These are phyloP conservation scores for Plasmodium malariae DNA, from an alignment of 169 alveolate genomes.

Conservation along the genomic window DNA sequence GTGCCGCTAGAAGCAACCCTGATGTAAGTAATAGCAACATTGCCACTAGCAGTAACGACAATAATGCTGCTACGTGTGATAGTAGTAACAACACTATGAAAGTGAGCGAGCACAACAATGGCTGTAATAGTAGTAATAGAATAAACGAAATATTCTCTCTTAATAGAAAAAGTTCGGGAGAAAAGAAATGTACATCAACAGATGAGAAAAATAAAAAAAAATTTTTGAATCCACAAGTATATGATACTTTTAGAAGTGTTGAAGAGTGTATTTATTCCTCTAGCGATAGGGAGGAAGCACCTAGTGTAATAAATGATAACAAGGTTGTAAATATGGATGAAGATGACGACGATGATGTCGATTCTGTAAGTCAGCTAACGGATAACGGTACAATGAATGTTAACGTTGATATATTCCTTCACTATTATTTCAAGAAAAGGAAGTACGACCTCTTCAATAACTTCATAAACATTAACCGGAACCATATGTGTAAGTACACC, in stretches of 20 bases:
- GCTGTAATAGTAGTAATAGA: too few species aligned
- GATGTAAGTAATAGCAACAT: neutral
- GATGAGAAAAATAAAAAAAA: neutral
- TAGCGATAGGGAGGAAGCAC: conserved; percentile 56
- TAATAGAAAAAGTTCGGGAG: too few species aligned
- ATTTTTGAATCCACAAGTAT: neutral
- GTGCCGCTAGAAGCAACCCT: neutral
- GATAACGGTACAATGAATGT: conserved; percentile 74
- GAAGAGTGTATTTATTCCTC: conserved; percentile 54
- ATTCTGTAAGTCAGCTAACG: conserved; percentile 51
- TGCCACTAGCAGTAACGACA: neutral
- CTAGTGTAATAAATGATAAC: neutral
- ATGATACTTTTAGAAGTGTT: conserved; percentile 34
- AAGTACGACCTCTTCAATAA: conserved; percentile 67
- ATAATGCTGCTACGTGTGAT: neutral
- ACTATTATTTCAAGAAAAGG: conserved; percentile 62
- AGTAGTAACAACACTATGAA: neutral
- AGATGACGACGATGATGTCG: conserved; percentile 17
- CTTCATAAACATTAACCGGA: conserved; percentile 63
- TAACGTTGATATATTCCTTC: conserved; percentile 61
- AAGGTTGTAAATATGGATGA: neutral
- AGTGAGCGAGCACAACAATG: neutral
- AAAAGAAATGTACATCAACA: too few species aligned
- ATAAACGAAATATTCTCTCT: too few species aligned
- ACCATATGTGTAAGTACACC: conserved; percentile 36